phyloP scores from a whole-genome alignment of 768 basidiomycete species.

The Russula earlei region DNA sequence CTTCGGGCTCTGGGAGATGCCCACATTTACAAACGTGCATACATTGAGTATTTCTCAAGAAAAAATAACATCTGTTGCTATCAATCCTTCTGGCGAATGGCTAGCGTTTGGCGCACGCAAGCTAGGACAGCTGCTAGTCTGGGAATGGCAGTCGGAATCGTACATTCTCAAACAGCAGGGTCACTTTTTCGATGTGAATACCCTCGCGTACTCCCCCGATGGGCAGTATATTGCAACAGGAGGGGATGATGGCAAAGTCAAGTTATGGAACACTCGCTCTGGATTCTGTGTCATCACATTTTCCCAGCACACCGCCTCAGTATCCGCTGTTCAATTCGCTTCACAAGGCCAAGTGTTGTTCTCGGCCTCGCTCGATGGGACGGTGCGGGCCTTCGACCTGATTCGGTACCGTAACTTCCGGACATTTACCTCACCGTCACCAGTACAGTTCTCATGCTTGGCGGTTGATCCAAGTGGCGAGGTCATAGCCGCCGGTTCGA shows the following conservation, averaged over 20 bases:
- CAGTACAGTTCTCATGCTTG: constrained; percentile 94
- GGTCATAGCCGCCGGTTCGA: constrained; percentile 94
- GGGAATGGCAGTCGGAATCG: constrained; percentile 99
- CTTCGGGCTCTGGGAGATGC: constrained; percentile 97
- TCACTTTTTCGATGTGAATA: constrained; percentile 97
- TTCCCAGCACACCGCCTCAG: constrained; percentile 81
- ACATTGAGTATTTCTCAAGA: constrained; percentile 97
- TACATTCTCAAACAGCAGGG: constrained; percentile 98
- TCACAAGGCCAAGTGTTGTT: constrained; percentile 88
- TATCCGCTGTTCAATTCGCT: constrained; percentile 83
- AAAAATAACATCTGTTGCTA: constrained; percentile 90
- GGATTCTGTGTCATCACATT: constrained; percentile 99
- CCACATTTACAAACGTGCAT: constrained; percentile 85
- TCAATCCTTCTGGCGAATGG: constrained; percentile 94
- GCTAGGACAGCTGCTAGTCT: constrained; percentile 93
- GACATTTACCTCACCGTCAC: constrained; percentile 92
- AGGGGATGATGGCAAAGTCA: constrained; percentile 96
- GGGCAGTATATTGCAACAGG: constrained; percentile 95
- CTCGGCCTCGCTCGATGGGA: constrained; percentile 90
- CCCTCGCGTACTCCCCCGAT: constrained; percentile 81
- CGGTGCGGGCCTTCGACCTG: constrained; percentile 93
- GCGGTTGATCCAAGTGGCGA: constrained; percentile 96
- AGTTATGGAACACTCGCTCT: constrained; percentile 92
- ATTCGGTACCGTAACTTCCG: constrained; percentile 97
- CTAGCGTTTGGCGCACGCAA: constrained; percentile 92